These are phyloP conservation scores for Alternaria sp. DNA, from an alignment of 2,329 filamentous ascomycete species.

Conservation along the genomic window DNA sequence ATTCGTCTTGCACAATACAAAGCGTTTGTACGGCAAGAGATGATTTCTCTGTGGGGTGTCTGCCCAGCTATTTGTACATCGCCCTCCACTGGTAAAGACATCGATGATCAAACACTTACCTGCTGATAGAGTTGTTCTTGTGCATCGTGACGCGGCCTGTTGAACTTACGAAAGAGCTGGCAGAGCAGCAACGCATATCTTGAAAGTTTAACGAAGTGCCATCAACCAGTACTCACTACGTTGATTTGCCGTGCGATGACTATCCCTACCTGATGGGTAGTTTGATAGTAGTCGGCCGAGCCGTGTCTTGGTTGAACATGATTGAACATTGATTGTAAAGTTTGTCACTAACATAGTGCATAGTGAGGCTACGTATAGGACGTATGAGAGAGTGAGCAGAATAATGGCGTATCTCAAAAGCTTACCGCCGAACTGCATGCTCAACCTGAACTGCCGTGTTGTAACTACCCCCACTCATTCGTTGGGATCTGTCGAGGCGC, in stretches of 20 bases:
- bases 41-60: not conserved
- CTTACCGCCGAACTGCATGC: not conserved
- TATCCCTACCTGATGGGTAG: not conserved
- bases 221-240: not conserved
- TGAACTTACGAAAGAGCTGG: no score
- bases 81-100: not conserved
- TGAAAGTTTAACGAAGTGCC: not conserved
- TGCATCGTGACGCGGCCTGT: no score
- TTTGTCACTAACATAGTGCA: not conserved
- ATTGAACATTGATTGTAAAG: not conserved
- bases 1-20: not conserved
- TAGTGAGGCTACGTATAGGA: not conserved
- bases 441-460: not conserved
- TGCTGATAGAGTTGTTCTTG: not conserved
- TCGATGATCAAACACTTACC: not conserved
- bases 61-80: not conserved
- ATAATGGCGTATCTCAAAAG: not conserved
- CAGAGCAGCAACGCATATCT: not conserved
- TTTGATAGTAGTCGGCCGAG: not conserved
- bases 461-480: not conserved
- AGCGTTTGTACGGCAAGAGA: not conserved
- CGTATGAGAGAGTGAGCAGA: not conserved
- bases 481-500: no score
- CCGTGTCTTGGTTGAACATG: not conserved
- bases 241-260: not conserved